These are phyloP conservation scores for Carex sylvatica DNA, from an alignment of 202 grass and related monocot genomes.

Conservation along the genomic window DNA sequence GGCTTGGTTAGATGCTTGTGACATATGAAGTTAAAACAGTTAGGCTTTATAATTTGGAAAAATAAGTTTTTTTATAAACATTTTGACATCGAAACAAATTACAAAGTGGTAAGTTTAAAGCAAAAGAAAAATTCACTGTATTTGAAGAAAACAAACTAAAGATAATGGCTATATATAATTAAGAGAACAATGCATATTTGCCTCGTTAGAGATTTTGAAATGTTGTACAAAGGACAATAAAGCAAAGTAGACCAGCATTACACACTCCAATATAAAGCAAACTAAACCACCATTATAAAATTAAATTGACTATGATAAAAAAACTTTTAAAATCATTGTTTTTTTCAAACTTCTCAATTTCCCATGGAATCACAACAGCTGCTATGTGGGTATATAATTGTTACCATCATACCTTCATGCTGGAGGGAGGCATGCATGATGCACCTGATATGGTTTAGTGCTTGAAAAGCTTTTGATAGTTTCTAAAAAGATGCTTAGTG, in stretches of 20 bases:
- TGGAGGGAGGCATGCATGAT: constrained; percentile 21
- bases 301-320: neutral
- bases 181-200: neutral
- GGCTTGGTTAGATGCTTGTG: neutral
- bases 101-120: neutral
- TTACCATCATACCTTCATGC: constrained; percentile 13
- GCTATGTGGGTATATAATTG: neutral
- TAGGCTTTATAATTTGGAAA: neutral
- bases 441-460: constrained; percentile 19
- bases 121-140: neutral
- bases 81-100: neutral
- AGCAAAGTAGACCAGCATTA: neutral
- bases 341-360: constrained; percentile 8
- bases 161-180: neutral
- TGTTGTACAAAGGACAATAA: neutral
- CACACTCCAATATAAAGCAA: neutral
- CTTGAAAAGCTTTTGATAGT: constrained; percentile 29
- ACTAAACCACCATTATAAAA: neutral
- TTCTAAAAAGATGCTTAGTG: constrained; percentile 33
- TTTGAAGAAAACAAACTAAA: neutral
- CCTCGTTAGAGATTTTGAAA: neutral
- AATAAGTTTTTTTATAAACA: neutral
- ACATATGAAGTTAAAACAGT: neutral
- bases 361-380: constrained; percentile 22
- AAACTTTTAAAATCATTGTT: constrained; percentile 7